Conservation (phyloP, 2,329 filamentous ascomycete genomes). For the Phaeosphaeria sp. region DNA sequence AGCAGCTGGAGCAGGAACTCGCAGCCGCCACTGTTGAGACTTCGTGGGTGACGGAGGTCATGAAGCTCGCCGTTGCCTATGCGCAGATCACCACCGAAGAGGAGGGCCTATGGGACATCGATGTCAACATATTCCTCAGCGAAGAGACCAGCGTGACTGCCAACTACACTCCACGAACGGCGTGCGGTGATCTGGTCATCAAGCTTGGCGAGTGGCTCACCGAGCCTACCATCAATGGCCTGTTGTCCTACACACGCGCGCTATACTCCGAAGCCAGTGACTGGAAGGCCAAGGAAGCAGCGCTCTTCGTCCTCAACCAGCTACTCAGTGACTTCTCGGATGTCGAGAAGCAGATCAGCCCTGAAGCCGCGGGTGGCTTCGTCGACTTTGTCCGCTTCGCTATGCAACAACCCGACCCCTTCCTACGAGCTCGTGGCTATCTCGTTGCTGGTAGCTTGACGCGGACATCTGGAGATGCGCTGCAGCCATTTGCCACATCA, state of each 20-base stretch:
- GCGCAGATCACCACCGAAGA: constrained; percentile 92
- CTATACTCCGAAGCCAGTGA: constrained; percentile 67
- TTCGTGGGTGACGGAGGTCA: constrained; percentile 85
- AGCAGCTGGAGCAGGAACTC: constrained; percentile 85
- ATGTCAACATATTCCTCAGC: constrained; percentile 92
- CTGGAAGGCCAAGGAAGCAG: constrained; percentile 77
- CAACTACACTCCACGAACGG: constrained; percentile 94
- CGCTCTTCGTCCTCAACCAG: constrained; percentile 85
- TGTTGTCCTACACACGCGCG: constrained; percentile 77
- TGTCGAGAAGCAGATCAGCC: constrained; percentile 72
- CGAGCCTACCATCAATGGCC: constrained; percentile 75
- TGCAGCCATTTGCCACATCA: constrained; percentile 62
- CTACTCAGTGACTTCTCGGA: constrained; percentile 84
- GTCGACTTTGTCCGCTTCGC: constrained; percentile 81
- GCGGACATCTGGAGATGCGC: constrained; percentile 67
- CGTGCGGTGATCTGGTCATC: constrained; percentile 89
- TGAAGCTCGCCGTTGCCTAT: constrained; percentile 84
- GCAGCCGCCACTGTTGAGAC: constrained; percentile 59
- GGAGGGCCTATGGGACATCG: constrained; percentile 94
- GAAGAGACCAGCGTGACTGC: constrained; percentile 94
- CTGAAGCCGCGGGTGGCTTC: constrained; percentile 74
- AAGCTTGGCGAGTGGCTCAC: constrained; percentile 92
- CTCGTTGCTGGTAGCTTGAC: constrained; percentile 83
- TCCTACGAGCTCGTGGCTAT: constrained; percentile 86
- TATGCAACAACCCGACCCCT: constrained; percentile 73